Base-by-base conservation (phyloP, 805 yeast genomes). In the Tanozyma kutaoensis region DNA sequence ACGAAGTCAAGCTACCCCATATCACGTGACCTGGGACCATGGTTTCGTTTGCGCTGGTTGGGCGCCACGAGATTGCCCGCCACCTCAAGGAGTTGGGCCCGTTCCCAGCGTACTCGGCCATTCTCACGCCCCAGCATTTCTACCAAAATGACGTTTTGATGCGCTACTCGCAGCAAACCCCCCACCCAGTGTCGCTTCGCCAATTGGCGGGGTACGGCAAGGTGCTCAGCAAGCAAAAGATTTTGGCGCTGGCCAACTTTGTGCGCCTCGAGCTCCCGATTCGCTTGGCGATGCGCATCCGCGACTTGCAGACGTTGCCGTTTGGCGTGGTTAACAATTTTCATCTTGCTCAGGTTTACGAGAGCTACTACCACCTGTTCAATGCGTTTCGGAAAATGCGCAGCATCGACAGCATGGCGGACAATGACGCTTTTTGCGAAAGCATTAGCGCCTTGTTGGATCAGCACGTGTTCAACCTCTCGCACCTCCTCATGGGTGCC, bases 401-500 rank as follows among this genome's bases (percentile, higher is more conserved):
- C 2, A 50, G 63, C 16, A 77, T 91, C 33, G 59, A 62, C 16
- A 70, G 78, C 0, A 49, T 84, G 20, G 73, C 76, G 21, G 94
- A 84, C 28, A 88, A 88, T 45, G 74, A 69, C 22, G 52, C 52
- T 37, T 86, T 88, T 48, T 76, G 93, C 44, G 57, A 58, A 15
- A 65, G 72, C 28, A 55, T 86, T 30, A 62, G 69, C 15, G 58
- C 65, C 18, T 66, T 85, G 35, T 55, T 88, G 38, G 84, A 77
- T 48, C 79, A 75, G 41, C 95, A 88, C 52, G 64, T 84, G 26
- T 57, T 77, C 29, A 80, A 84, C 35, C 60, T 88, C 33, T 91
- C 96, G 1, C 88, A 86, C 47, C 58, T 86, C 33, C 78, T 88
- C 62, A 80, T 85, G 85, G 97, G 97, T 2, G 84, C 93, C 1